Conservation (phyloP, 2,329 filamentous ascomycete species). For the Xylaria sp. region DNA sequence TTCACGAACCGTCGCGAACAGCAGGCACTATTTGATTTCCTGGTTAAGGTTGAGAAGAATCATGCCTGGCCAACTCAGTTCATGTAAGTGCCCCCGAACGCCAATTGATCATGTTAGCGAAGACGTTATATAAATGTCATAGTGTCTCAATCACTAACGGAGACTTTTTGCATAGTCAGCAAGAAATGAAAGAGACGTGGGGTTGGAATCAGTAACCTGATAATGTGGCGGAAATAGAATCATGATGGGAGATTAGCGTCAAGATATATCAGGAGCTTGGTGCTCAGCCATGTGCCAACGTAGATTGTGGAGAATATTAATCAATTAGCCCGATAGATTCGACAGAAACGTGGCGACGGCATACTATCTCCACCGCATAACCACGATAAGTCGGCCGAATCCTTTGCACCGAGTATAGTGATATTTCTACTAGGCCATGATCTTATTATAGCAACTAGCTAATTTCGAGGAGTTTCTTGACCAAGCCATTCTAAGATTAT, state of each 20-base stretch:
- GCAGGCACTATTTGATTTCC: constrained; percentile 1
- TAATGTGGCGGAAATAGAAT: too few relatives aligned
- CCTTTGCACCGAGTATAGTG: neutral
- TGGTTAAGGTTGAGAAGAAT: constrained; percentile 5
- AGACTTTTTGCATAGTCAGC: neutral
- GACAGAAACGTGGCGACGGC: too few relatives aligned
- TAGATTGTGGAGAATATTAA: too few relatives aligned
- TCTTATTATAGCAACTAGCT: neutral
- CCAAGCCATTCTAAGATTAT: constrained; percentile 1
- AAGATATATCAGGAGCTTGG: too few relatives aligned
- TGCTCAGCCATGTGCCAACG: too few relatives aligned
- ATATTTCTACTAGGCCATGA: constrained; percentile 16
- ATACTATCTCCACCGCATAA: too few relatives aligned
- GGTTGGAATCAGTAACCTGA: neutral
- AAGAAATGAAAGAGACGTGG: constrained; percentile 15
- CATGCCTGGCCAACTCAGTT: constrained; percentile 4
- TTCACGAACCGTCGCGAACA: constrained; percentile 7
- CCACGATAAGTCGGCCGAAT: too few relatives aligned
- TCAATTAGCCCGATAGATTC: too few relatives aligned
- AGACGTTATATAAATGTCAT: neutral
- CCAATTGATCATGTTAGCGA: neutral
- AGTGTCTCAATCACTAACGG: neutral
- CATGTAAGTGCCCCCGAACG: constrained; percentile 8
- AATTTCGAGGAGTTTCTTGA: neutral
- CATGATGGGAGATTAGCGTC: too few relatives aligned